Evolutionary conservation across 495 filamentous ascomycete genomes (phyloP), one percentile per base, ranked within the genome.

Genomic region (Neurospora sp.): DNA sequence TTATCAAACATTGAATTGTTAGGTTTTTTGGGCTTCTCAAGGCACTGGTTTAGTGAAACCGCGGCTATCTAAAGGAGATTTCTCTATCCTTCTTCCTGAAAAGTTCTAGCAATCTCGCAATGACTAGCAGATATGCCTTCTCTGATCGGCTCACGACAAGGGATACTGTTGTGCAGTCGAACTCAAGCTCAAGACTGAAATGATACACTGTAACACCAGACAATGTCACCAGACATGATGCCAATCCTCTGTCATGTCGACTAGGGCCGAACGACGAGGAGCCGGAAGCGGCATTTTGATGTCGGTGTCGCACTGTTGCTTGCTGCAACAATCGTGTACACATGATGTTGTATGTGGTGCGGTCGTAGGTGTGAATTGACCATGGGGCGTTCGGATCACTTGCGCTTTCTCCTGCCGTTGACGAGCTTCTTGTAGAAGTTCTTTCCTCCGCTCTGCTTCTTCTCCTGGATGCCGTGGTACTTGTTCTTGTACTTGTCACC

Each of bases 401-500:
- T 76, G 38, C 77, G 73, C 71, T 74, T 77, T 72, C 75, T 75
- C 35, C 77, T 72, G 2, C 73, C 76, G 38, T 77, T 77, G 53
- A 81, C 70, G 68, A 81, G 53, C 73, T 80, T 80, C 74, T 79
- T 78, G 74, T 82, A 82, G 53, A 74, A 69, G 7, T 70, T 72
- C 73, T 78, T 79, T 42, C 73, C 75, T 35, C 76, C 78, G 37
- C 75, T 77, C 73, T 70, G 77, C 71, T 78, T 78, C 72, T 81
- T 73, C 70, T 73, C 72, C 73, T 81, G 80, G 69, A 82, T 78
- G 37, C 80, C 77, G 35, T 77, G 75, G 59, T 79, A 81, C 71
- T 81, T 81, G 74, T 76, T 68, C 74, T 81, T 82, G 75, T 79
- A 79, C 74, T 83, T 79, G 69, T 68, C 69, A 27, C 77, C 74